Evolutionary conservation across 805 yeast genomes (phyloP), one percentile per base, ranked within the genome.

Genomic region (Sporopachydermia lactativora): DNA sequence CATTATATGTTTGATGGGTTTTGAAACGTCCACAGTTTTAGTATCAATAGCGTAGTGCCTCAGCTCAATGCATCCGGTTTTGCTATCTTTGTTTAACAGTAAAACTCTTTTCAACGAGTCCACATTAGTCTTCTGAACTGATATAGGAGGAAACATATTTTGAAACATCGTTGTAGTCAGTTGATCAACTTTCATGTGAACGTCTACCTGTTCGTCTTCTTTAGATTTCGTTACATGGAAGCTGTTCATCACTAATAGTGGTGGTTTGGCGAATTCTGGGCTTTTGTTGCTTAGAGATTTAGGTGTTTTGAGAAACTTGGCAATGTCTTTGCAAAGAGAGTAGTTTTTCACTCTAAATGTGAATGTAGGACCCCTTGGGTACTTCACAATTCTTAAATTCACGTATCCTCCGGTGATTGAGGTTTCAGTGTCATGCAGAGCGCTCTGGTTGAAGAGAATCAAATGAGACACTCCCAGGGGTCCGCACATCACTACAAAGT

Each of bases 401-500:
- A 92, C 78, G 42, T 76, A 77, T 4, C 96, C 96, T 3, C 50
- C 40, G n/a, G 45, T 42, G n/a, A 24, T n/a, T 8, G n/a, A 8
- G n/a, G 8, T n/a, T 8, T 24, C n/a, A 1, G 80, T 64, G 35
- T 69, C 70, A 24, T 24, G 31, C 8, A 24, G 31, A 49, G 76
- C 80, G 34, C 82, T 72, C 56, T 86, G 95, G 46, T 85, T 79
- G 65, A 92, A 88, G 15, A 89, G 66, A 61, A 92, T 75, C 53
- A 92, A 61, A 60, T 89, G 95, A 4, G 89, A 71, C 16, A 92
- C 95, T 18, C 95, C 95, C 36, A 92, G 66, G 11, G 97, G 97
- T 4, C 97, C 97, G 34, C 96, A 83, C 96, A 92, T 88, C n/a
- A 85, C 95, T n/a, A 88, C 73, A 51, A 81, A 92, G 61, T 89